phyloP scores from a whole-genome alignment of 495 filamentous ascomycete genomes.

The Venustampulla echinocandica region DNA sequence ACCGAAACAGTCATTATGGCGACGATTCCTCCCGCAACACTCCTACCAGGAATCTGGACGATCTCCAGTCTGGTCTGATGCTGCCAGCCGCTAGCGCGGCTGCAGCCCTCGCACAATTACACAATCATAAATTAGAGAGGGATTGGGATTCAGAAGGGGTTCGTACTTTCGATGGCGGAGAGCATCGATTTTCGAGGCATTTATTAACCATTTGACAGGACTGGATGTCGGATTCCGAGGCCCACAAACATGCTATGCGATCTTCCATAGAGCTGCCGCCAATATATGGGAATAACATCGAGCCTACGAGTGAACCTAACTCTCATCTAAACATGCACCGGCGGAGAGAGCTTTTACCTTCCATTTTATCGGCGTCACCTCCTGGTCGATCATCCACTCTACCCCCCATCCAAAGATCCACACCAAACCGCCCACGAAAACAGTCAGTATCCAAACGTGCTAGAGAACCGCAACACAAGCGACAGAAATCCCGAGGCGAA shows the following conservation, averaged over 20 bases:
- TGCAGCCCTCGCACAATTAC: slow-evolving; percentile 78
- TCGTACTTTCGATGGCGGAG: slow-evolving; percentile 28
- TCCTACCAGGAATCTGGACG: slow-evolving; percentile 57
- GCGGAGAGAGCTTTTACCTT: slow-evolving; percentile 69
- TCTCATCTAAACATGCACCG: slow-evolving; percentile 50
- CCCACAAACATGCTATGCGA: slow-evolving; percentile 43
- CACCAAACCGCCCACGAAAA: slow-evolving; percentile 62
- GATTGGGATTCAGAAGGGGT: slow-evolving; percentile 85
- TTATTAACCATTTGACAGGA: slow-evolving; percentile 21
- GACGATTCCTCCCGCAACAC: slow-evolving; percentile 65
- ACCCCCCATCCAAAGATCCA: slow-evolving; percentile 60
- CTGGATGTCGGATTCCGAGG: slow-evolving; percentile 38
- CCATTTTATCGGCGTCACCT: slow-evolving; percentile 70
- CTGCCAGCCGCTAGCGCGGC: slow-evolving; percentile 69
- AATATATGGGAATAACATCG: slow-evolving; percentile 43
- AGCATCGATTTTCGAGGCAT: slow-evolving; percentile 1
- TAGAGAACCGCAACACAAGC: slow-evolving; percentile 65
- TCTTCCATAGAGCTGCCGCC: slow-evolving; percentile 64
- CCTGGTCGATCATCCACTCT: slow-evolving; percentile 81
- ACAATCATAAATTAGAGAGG: slow-evolving; percentile 68
- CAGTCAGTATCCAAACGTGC: slow-evolving; percentile 71
- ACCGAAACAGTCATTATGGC: slow-evolving; percentile 39
- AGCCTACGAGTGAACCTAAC: slow-evolving; percentile 63
- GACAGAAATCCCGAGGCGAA: slow-evolving; percentile 58
- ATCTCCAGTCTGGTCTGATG: slow-evolving; percentile 52